Evolutionary conservation across 192 early-diverging fungal species (phyloP), one percentile per base, ranked within the genome.

Genomic region (Haplosporangium gracile): DNA sequence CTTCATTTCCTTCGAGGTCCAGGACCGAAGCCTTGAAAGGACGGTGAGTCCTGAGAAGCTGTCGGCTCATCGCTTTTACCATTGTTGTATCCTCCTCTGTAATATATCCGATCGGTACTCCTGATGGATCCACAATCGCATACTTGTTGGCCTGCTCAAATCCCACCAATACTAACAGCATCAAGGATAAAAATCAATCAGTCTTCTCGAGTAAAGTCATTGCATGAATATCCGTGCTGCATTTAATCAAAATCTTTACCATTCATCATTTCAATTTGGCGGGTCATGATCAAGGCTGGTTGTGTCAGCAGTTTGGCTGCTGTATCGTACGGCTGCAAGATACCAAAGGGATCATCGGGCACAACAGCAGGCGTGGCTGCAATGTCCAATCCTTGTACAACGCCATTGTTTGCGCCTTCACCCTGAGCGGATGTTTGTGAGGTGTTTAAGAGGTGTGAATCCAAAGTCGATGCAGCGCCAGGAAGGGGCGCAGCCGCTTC

Each of bases 121-220:
- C 95, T 26, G 85, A 47, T 0, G 92, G 88, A 82, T 94, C 93
- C 73, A 94, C 91, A 72, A 98, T 93, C 16, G 95, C 90, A 78
- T 98, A 97, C 72, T 93, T 94, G 91, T 98, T 98, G 16, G 95
- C 97, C 80, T 98, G 95, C 82, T 98, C 96, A 77, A 93, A 97
- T 18, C 95, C 95, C 79, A 87, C 80, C 29, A 75, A 57, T 13
- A 88, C 81, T 90, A 79, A 5, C 39, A 57, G 40, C 42, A 16
- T 24, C 20, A 53, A 77, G 13, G 49, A 43, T 5, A n/a, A 11
- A 32, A 34, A 47, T 5, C 22, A 53, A 29, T 38, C n/a, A 63
- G 57, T 42, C 15, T 53, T 39, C 11, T 65, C 69, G 20, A 18
- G 49, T 18, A 51, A 20, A 18, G 5, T 18, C 49, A 20, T 18